A percentile compares a stretch with the other conserved stretches of the same genome.
Evolutionary conservation across 306 rosid species (phyloP).

Genomic region (Sindora glabra): DNA sequence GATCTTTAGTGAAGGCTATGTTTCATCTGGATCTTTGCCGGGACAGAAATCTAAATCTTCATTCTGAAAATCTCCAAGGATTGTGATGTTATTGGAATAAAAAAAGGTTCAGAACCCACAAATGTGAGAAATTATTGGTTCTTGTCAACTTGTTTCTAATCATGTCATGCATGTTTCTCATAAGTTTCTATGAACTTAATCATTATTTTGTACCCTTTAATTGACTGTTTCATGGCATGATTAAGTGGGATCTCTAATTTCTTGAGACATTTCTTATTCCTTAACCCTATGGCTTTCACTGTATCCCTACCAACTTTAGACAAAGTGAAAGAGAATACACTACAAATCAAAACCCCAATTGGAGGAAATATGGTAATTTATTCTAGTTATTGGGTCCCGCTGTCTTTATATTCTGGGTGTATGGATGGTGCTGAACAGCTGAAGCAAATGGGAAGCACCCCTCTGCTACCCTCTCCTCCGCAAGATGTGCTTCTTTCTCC

Average conservation of each 20-base stretch:
- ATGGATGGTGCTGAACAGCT: slow-evolving; percentile 30
- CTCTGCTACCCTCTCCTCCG: no score
- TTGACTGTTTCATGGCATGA: slow-evolving; percentile 34
- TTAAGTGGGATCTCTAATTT: slow-evolving; percentile 32
- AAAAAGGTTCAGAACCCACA: slow-evolving; percentile 9
- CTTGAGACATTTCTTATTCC: slow-evolving; percentile 38
- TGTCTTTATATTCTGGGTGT: not conserved
- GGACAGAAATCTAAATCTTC: slow-evolving; percentile 21
- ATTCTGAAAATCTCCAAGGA: slow-evolving; percentile 25
- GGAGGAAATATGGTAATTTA: slow-evolving; percentile 5
- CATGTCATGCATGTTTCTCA: slow-evolving; percentile 23
- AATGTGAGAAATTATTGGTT: slow-evolving; percentile 20
- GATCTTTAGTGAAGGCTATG: not conserved
- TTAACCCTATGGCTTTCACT: slow-evolving; percentile 43
- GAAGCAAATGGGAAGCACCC: no score
- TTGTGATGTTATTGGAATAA: slow-evolving; percentile 27
- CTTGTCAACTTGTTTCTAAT: slow-evolving; percentile 35
- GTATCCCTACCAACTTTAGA: slow-evolving; percentile 48
- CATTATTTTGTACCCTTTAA: slow-evolving; percentile 27
- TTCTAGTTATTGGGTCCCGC: slow-evolving; percentile 20
- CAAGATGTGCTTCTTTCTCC: slow-evolving; percentile 4
- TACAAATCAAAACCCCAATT: slow-evolving; percentile 34
- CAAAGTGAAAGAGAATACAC: slow-evolving; percentile 25
- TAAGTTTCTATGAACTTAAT: slow-evolving; percentile 35
- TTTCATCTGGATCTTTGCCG: no score